Evolutionary conservation across 148 eudicot species (phyloP).

Genomic region (Silene uniflora): DNA sequence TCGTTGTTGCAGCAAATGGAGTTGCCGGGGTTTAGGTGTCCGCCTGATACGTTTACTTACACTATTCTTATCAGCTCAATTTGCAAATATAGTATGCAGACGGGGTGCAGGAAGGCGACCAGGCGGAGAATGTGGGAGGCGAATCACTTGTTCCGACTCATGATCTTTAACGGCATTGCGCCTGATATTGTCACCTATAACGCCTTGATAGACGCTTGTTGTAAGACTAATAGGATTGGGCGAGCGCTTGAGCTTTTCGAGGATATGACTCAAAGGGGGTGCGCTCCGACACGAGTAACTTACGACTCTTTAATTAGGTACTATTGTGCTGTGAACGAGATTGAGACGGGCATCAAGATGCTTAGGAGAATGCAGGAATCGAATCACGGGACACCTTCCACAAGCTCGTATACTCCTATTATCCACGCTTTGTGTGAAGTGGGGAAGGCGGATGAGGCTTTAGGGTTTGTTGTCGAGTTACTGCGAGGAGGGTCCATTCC

Average conservation of each 20-base stretch:
- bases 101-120: conserved; percentile 70
- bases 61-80: conserved; percentile 75
- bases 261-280: conserved; percentile 60
- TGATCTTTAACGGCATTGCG: conserved; percentile 75
- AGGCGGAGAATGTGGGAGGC: conserved; percentile 88
- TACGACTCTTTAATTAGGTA: conserved; percentile 76
- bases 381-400: conserved; percentile 55
- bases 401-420: conserved; percentile 78
- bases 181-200: conserved; percentile 93
- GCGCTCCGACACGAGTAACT: conserved; percentile 65
- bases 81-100: conserved; percentile 62
- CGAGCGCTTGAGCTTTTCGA: conserved; percentile 80
- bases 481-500: conserved; percentile 64
- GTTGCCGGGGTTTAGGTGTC: conserved; percentile 74
- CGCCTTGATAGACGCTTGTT: conserved; percentile 80
- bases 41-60: conserved; percentile 71
- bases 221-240: conserved; percentile 78
- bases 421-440: conserved; percentile 73
- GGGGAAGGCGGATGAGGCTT: conserved; percentile 59
- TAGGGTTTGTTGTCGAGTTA: conserved; percentile 57
- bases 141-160: conserved; percentile 65
- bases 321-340: conserved; percentile 70
- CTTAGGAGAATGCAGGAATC: conserved; percentile 51
- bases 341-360: conserved; percentile 67
- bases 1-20: conserved; percentile 93